Evolutionary conservation across 331 rosid species (phyloP).

Genomic region (Acacia concinna): DNA sequence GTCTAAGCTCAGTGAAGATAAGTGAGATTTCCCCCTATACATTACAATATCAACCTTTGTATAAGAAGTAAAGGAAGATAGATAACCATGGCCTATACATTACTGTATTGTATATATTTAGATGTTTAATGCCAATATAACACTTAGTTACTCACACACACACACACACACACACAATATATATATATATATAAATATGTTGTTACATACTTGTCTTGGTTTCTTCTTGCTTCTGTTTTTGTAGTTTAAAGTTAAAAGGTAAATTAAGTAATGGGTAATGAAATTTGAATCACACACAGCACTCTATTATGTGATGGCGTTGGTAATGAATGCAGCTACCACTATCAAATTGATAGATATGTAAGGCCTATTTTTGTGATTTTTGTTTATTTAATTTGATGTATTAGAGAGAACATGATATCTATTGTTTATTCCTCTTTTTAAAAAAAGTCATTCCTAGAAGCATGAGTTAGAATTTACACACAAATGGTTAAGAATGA

Average conservation of each 20-base stretch:
- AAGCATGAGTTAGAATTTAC: no score
- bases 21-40: constrained; percentile 3
- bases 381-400: neutral
- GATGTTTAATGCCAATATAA: neutral
- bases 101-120: constrained; percentile 17
- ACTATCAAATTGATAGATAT: neutral
- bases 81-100: neutral
- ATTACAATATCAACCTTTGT: neutral
- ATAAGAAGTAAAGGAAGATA: constrained; percentile 17
- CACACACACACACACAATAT: no score
- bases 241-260: neutral
- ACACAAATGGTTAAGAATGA: no score
- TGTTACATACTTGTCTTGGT: neutral
- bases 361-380: neutral
- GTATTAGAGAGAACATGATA: no score
- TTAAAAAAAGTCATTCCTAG: no score
- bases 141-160: no score
- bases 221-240: constrained; percentile 21
- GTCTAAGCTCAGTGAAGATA: constrained; percentile 64
- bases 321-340: neutral
- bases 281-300: neutral
- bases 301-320: neutral
- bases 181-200: neutral
- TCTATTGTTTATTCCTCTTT: no score
- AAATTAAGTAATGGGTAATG: neutral